Evolutionary conservation across 1,284 basidiomycete genomes (phyloP), one percentile per base, ranked within the genome.

Genomic region (Puccinia novopanici): DNA sequence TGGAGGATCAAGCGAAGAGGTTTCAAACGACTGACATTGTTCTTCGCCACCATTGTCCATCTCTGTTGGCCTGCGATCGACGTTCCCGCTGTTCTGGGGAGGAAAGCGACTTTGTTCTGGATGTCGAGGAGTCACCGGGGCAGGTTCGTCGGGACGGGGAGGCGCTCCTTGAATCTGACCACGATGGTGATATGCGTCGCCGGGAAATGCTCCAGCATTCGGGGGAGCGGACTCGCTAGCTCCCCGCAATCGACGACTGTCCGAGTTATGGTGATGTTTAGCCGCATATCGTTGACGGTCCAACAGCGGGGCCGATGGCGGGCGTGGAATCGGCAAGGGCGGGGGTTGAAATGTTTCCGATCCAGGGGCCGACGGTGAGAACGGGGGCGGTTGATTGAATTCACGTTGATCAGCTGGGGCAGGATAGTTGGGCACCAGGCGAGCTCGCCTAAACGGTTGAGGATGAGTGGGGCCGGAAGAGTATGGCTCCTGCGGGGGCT

Each of bases 341-440:
- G 12, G 12, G 15, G 22, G 30, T 24, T n/a, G 9, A 37, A 30
- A 55, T 27, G n/a, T 73, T 37, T 73, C 45, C 5, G 10, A 34
- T 9, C 54, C 52, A 55, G 50, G 15, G 9, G 30, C n/a, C 22
- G 70, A 34, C 30, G 45, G 24, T 37, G 70, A 24, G 17, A 24
- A 24, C 30, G 55, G 30, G 50, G 52, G 70, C 12, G 48, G n/a
- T 19, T 34, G 52, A 13, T 55, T 50, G 30, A 37, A 57, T 24
- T 37, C 50, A 73, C 50, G 70, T 30, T 27, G 52, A 19, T 12
- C n/a, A 5, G 52, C 37, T 55, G 70, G 70, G 34, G 12, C 30
- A 40, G 70, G 50, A 42, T 55, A 73, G 42, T 73, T 73, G 37
- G 70, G 34, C 55, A 57, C 30, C 34, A 73, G 12, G 15, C 70